A percentile compares a stretch with the other conserved stretches of the same genome.
Conservation (phyloP, 2,329 filamentous ascomycete species). For the Botryotinia globosa region DNA sequence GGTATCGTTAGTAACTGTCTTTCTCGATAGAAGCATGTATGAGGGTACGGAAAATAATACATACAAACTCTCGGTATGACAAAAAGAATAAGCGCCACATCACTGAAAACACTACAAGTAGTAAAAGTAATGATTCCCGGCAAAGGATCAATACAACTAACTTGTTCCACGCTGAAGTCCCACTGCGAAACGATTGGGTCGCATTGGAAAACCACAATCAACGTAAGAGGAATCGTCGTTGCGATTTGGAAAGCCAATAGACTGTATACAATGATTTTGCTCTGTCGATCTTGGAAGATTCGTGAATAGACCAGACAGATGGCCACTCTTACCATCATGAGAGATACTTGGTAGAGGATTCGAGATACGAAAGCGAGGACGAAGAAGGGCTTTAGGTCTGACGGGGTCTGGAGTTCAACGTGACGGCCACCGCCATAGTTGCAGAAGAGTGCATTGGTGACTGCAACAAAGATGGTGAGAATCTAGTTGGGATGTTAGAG, state of each 20-base stretch:
- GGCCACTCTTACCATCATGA: not conserved
- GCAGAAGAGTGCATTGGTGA: not conserved
- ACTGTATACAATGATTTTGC: not conserved
- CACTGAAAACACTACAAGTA: conserved; percentile 5
- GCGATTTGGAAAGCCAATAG: not conserved
- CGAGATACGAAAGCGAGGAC: not conserved
- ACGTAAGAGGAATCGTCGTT: not conserved
- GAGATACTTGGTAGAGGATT: not conserved
- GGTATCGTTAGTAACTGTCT: no score
- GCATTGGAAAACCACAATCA: conserved; percentile 10
- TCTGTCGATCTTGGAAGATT: conserved; percentile 9
- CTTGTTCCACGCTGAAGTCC: not conserved
- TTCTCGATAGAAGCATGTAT: not conserved
- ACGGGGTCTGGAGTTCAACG: not conserved
- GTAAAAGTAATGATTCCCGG: not conserved
- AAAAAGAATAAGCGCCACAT: conserved; percentile 5
- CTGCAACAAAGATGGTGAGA: not conserved
- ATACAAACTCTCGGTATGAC: not conserved
- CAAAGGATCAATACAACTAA: not conserved
- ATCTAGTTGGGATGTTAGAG: not conserved
- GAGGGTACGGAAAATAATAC: not conserved
- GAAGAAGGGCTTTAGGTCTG: not conserved
- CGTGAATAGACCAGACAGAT: not conserved
- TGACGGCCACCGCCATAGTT: not conserved
- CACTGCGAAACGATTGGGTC: not conserved